Conservation (phyloP, 139 green algal species). For the Chlorella sorokiniana region DNA sequence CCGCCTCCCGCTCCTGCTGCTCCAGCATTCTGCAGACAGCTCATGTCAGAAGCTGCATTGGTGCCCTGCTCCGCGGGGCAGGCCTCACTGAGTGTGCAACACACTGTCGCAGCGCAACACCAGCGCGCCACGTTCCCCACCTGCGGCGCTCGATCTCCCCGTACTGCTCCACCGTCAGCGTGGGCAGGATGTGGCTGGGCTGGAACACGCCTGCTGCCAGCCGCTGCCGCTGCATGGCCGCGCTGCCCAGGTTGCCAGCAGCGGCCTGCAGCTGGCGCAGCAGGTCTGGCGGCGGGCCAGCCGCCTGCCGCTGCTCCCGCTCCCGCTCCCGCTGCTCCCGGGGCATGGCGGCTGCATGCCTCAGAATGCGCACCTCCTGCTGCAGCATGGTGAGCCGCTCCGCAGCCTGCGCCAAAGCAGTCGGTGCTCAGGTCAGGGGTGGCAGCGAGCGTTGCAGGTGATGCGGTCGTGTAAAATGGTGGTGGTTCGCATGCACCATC, state of each 20-base stretch:
- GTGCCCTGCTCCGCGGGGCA: too few relatives aligned
- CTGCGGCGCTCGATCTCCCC: constrained; percentile 17
- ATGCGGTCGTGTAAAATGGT: background rate
- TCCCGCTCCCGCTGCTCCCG: constrained; percentile 39
- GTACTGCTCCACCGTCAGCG: constrained; percentile 54
- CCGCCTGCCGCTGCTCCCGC: background rate
- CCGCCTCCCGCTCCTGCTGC: constrained; percentile 12
- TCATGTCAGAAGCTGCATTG: background rate
- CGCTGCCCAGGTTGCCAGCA: background rate
- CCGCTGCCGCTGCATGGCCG: background rate
- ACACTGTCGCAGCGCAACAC: too few relatives aligned
- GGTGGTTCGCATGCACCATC: background rate
- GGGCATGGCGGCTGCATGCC: constrained; percentile 44
- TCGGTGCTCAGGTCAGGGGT: background rate
- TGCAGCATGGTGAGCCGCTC: constrained; percentile 38
- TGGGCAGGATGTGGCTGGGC: constrained; percentile 77
- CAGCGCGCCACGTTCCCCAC: background rate
- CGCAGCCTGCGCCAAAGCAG: constrained; percentile 23
- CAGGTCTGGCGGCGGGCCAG: constrained; percentile 29
- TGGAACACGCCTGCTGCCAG: constrained; percentile 70
- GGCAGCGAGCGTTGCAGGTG: background rate
- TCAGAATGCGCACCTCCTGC: constrained; percentile 70
- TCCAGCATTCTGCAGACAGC: constrained; percentile 8
- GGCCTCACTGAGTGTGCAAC: too few relatives aligned
- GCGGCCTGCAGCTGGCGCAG: constrained; percentile 35